Conservation (phyloP, 1,284 basidiomycete genomes). For the Apiotrichum sp. region DNA sequence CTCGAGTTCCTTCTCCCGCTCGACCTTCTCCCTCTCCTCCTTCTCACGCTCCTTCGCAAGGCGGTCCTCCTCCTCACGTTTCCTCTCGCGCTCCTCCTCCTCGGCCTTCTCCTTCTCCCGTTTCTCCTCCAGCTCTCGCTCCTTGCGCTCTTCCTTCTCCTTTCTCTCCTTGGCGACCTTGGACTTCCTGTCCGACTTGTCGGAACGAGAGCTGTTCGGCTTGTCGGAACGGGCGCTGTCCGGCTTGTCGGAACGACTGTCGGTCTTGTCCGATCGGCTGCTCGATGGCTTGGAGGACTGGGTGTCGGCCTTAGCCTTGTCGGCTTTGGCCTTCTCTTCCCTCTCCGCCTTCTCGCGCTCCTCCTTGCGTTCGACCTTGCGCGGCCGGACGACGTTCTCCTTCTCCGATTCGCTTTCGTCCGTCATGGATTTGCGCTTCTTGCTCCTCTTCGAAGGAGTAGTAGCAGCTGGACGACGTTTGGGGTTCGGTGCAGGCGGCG, state of each 20-base stretch:
- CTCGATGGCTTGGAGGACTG: not conserved
- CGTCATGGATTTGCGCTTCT: slow-evolving; percentile 2
- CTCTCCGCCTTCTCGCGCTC: not conserved
- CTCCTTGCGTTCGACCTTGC: slow-evolving; percentile 2
- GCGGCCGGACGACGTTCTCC: slow-evolving; percentile 2
- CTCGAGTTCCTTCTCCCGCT: not conserved
- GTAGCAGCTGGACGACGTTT: not conserved
- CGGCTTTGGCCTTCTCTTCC: not conserved
- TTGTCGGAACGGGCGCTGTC: not conserved
- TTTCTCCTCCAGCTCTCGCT: slow-evolving; percentile 5
- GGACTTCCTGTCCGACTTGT: not conserved
- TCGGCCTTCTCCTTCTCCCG: slow-evolving; percentile 4
- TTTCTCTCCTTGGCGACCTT: not conserved
- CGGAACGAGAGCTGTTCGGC: not conserved
- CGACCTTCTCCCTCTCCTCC: not conserved
- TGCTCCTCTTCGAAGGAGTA: not conserved
- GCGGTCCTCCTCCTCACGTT: slow-evolving; percentile 2
- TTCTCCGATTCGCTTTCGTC: slow-evolving; percentile 8
- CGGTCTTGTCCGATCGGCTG: not conserved
- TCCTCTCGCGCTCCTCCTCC: slow-evolving; percentile 1
- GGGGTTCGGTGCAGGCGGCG: not conserved
- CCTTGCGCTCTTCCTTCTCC: not conserved
- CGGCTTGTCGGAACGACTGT: not conserved
- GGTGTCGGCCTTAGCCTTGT: not conserved
- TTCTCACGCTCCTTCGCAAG: slow-evolving; percentile 1